These are phyloP conservation scores for Gaeumannomyces sp. DNA, from an alignment of 2,329 filamentous ascomycete genomes.

Conservation along the genomic window DNA sequence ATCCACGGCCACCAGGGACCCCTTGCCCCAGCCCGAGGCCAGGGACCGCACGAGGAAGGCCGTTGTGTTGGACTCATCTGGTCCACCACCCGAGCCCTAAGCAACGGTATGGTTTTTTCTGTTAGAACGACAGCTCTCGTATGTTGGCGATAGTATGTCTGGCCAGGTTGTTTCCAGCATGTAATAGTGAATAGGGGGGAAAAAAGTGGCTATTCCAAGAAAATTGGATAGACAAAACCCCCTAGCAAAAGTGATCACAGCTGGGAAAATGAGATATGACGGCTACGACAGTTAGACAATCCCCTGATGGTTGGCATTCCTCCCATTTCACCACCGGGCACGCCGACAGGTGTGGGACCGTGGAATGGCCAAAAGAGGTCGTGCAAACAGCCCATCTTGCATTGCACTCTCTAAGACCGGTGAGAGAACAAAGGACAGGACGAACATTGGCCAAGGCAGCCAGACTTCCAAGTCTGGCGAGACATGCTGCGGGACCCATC, in stretches of 20 bases:
- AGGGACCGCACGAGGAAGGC: slow-evolving; percentile 82
- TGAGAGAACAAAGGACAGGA: background rate
- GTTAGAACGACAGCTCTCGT: background rate
- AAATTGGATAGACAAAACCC: background rate
- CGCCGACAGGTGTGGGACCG: background rate
- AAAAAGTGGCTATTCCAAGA: background rate
- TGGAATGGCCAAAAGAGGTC: background rate
- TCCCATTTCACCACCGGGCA: background rate
- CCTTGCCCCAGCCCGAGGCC: slow-evolving; percentile 70
- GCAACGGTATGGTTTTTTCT: too few relatives aligned
- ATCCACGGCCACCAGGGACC: slow-evolving; percentile 86
- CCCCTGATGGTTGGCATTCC: background rate
- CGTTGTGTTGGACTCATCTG: slow-evolving; percentile 82
- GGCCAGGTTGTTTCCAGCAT: background rate
- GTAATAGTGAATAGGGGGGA: too few relatives aligned
- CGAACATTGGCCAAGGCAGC: background rate
- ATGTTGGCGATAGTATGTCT: background rate
- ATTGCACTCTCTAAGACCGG: too few relatives aligned
- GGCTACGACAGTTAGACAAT: too few relatives aligned
- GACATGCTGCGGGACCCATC: background rate
- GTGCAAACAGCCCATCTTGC: background rate
- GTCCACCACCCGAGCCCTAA: slow-evolving; percentile 84
- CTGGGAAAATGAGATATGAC: background rate
- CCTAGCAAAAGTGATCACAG: background rate
- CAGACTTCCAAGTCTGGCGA: background rate